Evolutionary conservation across 495 filamentous ascomycete species (phyloP).

Genomic region (Penicillium ucsense): DNA sequence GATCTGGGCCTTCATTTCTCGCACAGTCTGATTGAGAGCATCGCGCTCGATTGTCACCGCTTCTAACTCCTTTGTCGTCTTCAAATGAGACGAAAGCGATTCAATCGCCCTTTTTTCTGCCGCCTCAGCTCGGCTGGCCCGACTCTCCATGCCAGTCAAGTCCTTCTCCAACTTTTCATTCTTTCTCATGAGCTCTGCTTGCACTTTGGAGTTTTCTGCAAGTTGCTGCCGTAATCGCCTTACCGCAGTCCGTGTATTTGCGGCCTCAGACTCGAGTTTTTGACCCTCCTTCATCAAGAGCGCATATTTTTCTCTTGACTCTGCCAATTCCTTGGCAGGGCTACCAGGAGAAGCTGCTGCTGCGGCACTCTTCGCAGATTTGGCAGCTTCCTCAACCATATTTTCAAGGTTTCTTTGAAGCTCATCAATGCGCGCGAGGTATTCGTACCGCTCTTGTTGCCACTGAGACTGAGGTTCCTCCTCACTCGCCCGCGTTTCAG

Average conservation of each 20-base stretch:
- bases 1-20: slow-evolving; percentile 61
- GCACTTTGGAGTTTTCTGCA: slow-evolving; percentile 42
- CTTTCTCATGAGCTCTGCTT: slow-evolving; percentile 37
- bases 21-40: slow-evolving; percentile 53
- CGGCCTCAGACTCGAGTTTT: slow-evolving; percentile 76
- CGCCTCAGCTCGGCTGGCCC: slow-evolving; percentile 53
- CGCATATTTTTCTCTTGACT: slow-evolving; percentile 85
- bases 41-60: slow-evolving; percentile 54
- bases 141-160: slow-evolving; percentile 44
- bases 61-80: slow-evolving; percentile 63
- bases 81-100: slow-evolving; percentile 51
- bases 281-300: slow-evolving; percentile 88
- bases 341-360: slow-evolving; percentile 51
- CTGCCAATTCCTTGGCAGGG: slow-evolving; percentile 65
- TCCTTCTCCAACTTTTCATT: slow-evolving; percentile 62
- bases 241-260: slow-evolving; percentile 61
- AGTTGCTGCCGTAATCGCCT: slow-evolving; percentile 73
- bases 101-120: slow-evolving; percentile 59
- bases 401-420: slow-evolving; percentile 85
- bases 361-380: slow-evolving; percentile 56
- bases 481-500: slow-evolving; percentile 23
- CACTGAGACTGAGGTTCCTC: slow-evolving; percentile 51
- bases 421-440: slow-evolving; percentile 86
- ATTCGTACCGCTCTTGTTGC: slow-evolving; percentile 71
- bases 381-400: slow-evolving; percentile 67